Base-by-base conservation (phyloP, 768 basidiomycete species). In the Dentipellis sp. region DNA sequence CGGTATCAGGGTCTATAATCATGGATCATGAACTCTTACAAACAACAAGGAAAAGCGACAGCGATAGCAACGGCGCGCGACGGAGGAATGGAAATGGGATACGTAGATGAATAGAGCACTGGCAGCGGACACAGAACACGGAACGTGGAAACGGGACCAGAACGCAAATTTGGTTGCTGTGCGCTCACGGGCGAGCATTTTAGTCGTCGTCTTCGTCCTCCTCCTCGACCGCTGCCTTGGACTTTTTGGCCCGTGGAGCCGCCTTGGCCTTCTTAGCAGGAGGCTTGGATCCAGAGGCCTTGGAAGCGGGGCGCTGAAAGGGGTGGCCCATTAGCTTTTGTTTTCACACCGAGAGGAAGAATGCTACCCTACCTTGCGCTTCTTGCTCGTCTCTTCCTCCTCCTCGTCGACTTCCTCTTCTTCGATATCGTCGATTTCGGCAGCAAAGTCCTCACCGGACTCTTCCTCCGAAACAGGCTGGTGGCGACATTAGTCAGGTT, bases 351-450 rank as follows among this genome's bases (percentile, higher is more conserved):
- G 29, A 40, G 34, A 10, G 34, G 46, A 19, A 8, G 8, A 4
- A 16, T 60, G 71, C 19, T 62, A 83, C 86, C 82, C 19, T 62
- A 83, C 86, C 82, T 88, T 86, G 71, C 85, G 83, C 71, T 90
- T 91, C 74, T 83, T 87, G 63, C 56, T 68, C 61, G 67, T 67
- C 9, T 72, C 73, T 7, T 52, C 70, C 1, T 74, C 74, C 11
- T 80, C 78, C 12, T 75, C 78, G 1, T 76, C 66, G 9, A 63
- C 77, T 5, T 77, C 79, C 10, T 75, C 77, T n/a, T 65, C 74
- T 14, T 72, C 76, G 7, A 74, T 69, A 1, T 69, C 76, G 57
- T 65, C 75, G 64, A 74, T 65, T 45, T 72, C 77, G 5, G 71
- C 76, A 10, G 62, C 69, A 51, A 77, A 77, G 61, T 81, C 77